phyloP scores from a whole-genome alignment of 495 filamentous ascomycete genomes.

The Glonium stellatum region DNA sequence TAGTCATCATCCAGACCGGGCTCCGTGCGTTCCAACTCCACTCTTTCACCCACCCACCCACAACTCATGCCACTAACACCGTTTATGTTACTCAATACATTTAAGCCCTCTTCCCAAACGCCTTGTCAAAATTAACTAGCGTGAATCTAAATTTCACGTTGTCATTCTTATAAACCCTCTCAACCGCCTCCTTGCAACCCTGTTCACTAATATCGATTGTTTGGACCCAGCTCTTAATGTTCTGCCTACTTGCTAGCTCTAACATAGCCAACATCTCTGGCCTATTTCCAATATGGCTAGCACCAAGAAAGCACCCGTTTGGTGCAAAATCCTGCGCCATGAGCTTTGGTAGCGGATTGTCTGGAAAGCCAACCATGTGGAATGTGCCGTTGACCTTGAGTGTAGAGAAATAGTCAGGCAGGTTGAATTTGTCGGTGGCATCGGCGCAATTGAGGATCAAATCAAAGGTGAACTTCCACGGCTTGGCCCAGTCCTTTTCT shows the following conservation, averaged over 20 bases:
- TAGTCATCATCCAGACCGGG: too few relatives aligned
- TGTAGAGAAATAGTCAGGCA: slow-evolving; percentile 65
- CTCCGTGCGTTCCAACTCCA: too few relatives aligned
- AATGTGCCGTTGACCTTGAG: slow-evolving; percentile 79
- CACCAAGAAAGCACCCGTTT: slow-evolving; percentile 74
- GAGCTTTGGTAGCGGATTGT: slow-evolving; percentile 66
- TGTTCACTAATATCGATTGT: slow-evolving; percentile 63
- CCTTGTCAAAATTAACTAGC: slow-evolving; percentile 58
- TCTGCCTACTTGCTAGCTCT: slow-evolving; percentile 72
- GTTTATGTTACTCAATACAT: background rate
- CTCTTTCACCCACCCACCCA: too few relatives aligned
- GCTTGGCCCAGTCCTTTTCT: slow-evolving; percentile 38
- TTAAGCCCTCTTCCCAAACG: slow-evolving; percentile 43
- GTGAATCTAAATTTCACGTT: slow-evolving; percentile 63
- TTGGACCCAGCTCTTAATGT: slow-evolving; percentile 75
- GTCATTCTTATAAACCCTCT: slow-evolving; percentile 59
- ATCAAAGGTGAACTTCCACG: slow-evolving; percentile 57
- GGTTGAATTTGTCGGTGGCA: slow-evolving; percentile 59
- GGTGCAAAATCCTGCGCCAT: slow-evolving; percentile 67
- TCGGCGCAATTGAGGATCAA: slow-evolving; percentile 69
- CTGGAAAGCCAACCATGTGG: slow-evolving; percentile 77
- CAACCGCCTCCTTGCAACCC: slow-evolving; percentile 60
- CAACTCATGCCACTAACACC: too few relatives aligned
- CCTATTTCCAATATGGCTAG: slow-evolving; percentile 73
- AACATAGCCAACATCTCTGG: slow-evolving; percentile 79